Evolutionary conservation across 1,284 basidiomycete genomes (phyloP), one percentile per base, ranked within the genome.

Genomic region (Peniophora sp.): DNA sequence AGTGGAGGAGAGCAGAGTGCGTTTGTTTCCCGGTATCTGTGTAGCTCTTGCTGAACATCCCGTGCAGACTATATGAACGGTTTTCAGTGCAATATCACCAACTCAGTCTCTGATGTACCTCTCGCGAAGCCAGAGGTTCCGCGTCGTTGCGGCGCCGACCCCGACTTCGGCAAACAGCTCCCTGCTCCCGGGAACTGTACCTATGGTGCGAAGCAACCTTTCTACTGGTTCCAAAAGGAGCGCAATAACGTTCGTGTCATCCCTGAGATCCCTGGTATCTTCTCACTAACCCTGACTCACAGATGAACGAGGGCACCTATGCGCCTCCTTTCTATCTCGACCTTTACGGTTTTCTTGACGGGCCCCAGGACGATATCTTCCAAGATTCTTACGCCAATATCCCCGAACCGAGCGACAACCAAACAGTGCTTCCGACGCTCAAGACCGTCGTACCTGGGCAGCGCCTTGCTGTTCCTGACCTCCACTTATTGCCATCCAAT

Each of bases 21-120:
- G 70, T 52, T 22, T 15, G 17, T 10, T 10, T 36, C n/a, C 34
- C 34, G 34, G 37, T n/a, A n/a, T 17, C 6, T 6, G 18, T n/a
- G 37, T 41, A 5, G 37, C 27, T 6, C 6, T 32, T 12, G 24
- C 14, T 6, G 27, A 11, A 17, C 14, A 24, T 9, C 22, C 54
- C 27, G 15, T 54, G 17, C 54, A 80, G 78, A 78, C 60, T 88
- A 86, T 68, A 88, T 88, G 82, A 85, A 79, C 52, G 81, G 81
- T n/a, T 88, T 88, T 71, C 76, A 78, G 55, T 89, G 87, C 68
- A 76, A 77, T 50, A 67, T 89, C 41, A 82, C 81, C 0, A 73
- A 74, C 34, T 68, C 80, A 1, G 74, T 70, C 0, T 82, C 81
- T 5, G 68, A 60, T 12, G 72, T 79, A 2, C 63, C 74, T 0